phyloP scores from a whole-genome alignment of 2,329 filamentous ascomycete genomes.

The Alternaria sp. region DNA sequence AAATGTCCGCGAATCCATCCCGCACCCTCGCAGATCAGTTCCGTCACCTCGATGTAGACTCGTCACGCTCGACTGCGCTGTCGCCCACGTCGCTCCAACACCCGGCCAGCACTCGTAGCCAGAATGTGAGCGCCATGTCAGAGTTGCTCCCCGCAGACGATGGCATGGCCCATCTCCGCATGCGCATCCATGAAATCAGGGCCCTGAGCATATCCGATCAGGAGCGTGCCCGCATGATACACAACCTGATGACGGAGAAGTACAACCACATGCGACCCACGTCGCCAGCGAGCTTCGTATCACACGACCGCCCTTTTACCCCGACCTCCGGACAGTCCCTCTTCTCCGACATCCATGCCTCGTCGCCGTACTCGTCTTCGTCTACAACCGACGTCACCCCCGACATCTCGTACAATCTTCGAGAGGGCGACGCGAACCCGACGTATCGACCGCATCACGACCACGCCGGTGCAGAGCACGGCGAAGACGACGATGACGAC shows the following conservation, averaged over 20 bases:
- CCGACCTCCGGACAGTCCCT: slow-evolving; percentile 48
- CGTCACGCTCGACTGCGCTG: slow-evolving; percentile 35
- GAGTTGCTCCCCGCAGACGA: slow-evolving; percentile 59
- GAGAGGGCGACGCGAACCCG: slow-evolving; percentile 43
- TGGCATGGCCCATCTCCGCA: slow-evolving; percentile 59
- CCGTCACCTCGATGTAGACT: slow-evolving; percentile 35
- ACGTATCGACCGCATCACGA: slow-evolving; percentile 37
- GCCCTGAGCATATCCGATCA: slow-evolving; percentile 55
- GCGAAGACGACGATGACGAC: slow-evolving; percentile 60
- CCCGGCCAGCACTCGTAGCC: slow-evolving; percentile 18
- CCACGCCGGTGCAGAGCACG: slow-evolving; percentile 47
- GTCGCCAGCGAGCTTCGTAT: slow-evolving; percentile 51
- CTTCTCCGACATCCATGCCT: slow-evolving; percentile 45
- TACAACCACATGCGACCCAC: slow-evolving; percentile 52
- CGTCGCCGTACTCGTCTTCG: slow-evolving; percentile 47
- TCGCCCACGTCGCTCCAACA: slow-evolving; percentile 26
- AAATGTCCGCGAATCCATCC: slow-evolving; percentile 46
- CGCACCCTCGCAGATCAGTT: slow-evolving; percentile 40
- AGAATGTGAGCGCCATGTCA: slow-evolving; percentile 43
- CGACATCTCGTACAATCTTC: slow-evolving; percentile 48
- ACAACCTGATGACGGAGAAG: slow-evolving; percentile 60
- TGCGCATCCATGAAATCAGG: slow-evolving; percentile 59
- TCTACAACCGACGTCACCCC: slow-evolving; percentile 44
- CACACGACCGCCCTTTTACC: slow-evolving; percentile 51
- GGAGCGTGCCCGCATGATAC: slow-evolving; percentile 61